phyloP scores from a whole-genome alignment of 2,329 filamentous ascomycete species.

The Calcarisporium arbuscula region DNA sequence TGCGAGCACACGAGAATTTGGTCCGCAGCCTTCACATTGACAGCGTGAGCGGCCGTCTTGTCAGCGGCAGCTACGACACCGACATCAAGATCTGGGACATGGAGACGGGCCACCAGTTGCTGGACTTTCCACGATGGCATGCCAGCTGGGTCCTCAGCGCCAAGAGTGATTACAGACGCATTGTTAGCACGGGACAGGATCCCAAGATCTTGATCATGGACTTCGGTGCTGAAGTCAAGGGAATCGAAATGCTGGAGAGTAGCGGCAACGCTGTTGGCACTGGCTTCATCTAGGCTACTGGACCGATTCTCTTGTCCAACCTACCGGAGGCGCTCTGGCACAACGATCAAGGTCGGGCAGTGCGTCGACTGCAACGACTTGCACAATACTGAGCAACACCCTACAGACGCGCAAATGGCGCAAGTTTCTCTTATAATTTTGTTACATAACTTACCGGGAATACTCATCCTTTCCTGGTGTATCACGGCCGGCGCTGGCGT shows the following conservation, averaged over 20 bases:
- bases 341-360: no score
- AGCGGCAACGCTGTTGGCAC: slow-evolving; percentile 23
- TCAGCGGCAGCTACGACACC: slow-evolving; percentile 91
- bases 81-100: slow-evolving; percentile 94
- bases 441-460: no score
- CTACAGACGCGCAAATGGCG: no score
- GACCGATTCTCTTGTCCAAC: no score
- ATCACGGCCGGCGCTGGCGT: no score
- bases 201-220: slow-evolving; percentile 90
- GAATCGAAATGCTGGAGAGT: slow-evolving; percentile 55
- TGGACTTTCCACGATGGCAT: slow-evolving; percentile 92
- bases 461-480: no score
- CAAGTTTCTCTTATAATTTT: no score
- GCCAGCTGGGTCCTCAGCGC: slow-evolving; percentile 94
- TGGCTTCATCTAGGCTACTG: slow-evolving; percentile 23
- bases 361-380: no score
- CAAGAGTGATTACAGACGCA: slow-evolving; percentile 90
- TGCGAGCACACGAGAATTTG: slow-evolving; percentile 76
- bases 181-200: slow-evolving; percentile 92
- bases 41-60: slow-evolving; percentile 73
- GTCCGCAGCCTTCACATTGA: slow-evolving; percentile 91
- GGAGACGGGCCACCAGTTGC: slow-evolving; percentile 67
- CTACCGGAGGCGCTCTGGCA: no score
- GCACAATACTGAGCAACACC: no score
- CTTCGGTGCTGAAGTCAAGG: slow-evolving; percentile 62